Percentiles rank a stretch among this genome's conserved stretches.
These are phyloP conservation scores for Botrytis tulipae DNA, from an alignment of 2,329 filamentous ascomycete species.

Conservation along the genomic window DNA sequence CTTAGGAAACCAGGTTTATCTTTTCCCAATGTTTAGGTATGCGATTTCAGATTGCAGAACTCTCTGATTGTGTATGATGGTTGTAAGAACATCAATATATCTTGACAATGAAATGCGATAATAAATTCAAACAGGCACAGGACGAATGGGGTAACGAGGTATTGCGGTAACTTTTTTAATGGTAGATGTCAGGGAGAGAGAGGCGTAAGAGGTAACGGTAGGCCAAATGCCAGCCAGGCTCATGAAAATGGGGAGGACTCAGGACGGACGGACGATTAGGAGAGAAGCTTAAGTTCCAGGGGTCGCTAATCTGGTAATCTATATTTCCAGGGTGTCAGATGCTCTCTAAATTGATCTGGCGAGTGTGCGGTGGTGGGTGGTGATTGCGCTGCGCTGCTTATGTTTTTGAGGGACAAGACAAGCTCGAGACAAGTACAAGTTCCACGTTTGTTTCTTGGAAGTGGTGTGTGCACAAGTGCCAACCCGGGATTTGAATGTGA, in stretches of 20 bases:
- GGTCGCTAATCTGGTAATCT: neutral
- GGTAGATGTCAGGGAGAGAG: neutral
- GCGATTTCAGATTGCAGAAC: neutral
- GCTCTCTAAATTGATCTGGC: neutral
- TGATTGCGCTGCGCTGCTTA: neutral
- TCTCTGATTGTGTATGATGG: neutral
- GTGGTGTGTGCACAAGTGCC: neutral
- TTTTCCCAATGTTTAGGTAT: neutral
- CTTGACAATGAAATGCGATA: slow-evolving; percentile 9
- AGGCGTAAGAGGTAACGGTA: neutral
- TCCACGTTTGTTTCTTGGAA: neutral
- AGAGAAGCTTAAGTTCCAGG: neutral
- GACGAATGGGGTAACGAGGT: neutral
- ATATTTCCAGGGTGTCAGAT: slow-evolving; percentile 1
- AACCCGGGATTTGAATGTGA: neutral
- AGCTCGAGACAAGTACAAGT: neutral
- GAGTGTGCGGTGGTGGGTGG: neutral
- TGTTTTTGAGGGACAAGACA: neutral
- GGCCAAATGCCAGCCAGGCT: slow-evolving; percentile 7
- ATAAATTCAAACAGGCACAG: slow-evolving; percentile 1
- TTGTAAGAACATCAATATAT: slow-evolving; percentile 13
- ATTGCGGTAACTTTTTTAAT: neutral
- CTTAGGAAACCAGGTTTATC: neutral
- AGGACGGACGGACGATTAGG: slow-evolving; percentile 1
- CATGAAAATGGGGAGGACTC: neutral